Evolutionary conservation across 805 yeast genomes (phyloP), one percentile per base, ranked within the genome.

Genomic region (Crinitomyces ghanaensis): DNA sequence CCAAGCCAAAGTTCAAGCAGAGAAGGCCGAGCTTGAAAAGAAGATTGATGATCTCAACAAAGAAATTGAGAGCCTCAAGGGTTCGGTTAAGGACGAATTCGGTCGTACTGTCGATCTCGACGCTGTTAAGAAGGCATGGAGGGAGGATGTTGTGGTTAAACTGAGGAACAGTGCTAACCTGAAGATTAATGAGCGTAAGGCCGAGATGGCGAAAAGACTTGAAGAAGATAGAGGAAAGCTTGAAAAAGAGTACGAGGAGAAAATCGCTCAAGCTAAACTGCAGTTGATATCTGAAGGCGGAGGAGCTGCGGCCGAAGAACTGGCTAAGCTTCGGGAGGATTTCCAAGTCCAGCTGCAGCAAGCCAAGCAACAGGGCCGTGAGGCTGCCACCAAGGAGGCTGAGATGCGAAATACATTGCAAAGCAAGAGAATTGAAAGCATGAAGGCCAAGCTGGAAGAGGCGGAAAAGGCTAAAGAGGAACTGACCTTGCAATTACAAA

Each of bases 321-420:
- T 58, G 36, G 54, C 51, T 35, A 43, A 63, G 33, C 48, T 52
- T 36, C 54, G 53, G 17, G 57, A 49, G 13, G n/a, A n/a, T n/a
- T n/a, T n/a, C 17, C 45, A 49, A 36, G 54, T 54, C 6, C 58
- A 62, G 34, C 55, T 70, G 45, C 63, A 65, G 35, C 52, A 49
- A 26, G 63, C 57, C 54, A 57, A 43, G 51, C 48, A 33, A 44
- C 57, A 61, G 38, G 60, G 63, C 28, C 61, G 66, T 13, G 63
- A 60, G 20, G 67, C 62, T 29, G 64, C 68, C 2, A 68, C 70
- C 31, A 70, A 72, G 48, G 74, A 74, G 46, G 66, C 65, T 30
- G 77, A 70, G 38, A 66, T 78, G 52, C 68, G 74, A 43, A 64
- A 66, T 36, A 68, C 65, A 38, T 66, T 77, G 52, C 58, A 72